A percentile compares a stretch with the other conserved stretches of the same genome.
Conservation (phyloP, 345 rosid species). For the Laguncularia racemosa region DNA sequence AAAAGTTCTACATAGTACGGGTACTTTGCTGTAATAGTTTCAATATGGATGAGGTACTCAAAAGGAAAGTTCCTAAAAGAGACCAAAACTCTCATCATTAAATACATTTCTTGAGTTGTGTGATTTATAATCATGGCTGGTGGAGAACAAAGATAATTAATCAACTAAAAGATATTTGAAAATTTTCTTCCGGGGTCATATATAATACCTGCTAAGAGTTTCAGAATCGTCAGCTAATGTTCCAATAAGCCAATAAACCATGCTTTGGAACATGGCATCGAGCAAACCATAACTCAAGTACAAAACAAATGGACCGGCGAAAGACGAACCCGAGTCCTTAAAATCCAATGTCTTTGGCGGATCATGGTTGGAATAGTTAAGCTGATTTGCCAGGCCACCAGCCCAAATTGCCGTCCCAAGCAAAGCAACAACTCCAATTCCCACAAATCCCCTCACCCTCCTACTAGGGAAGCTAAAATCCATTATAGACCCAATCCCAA, state of each 20-base stretch:
- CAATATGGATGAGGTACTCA: too few species aligned
- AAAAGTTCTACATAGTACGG: background rate
- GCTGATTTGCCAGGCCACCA: conserved; percentile 77
- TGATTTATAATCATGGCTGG: too few species aligned
- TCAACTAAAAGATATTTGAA: background rate
- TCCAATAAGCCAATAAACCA: conserved; percentile 95
- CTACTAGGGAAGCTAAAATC: conserved; percentile 75
- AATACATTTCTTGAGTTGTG: too few species aligned
- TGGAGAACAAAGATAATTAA: background rate
- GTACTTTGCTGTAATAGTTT: background rate
- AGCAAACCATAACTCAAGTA: conserved; percentile 77
- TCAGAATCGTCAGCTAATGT: conserved; percentile 80
- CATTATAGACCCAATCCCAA: conserved; percentile 56
- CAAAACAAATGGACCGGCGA: conserved; percentile 67
- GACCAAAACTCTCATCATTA: too few species aligned
- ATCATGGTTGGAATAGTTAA: conserved; percentile 25
- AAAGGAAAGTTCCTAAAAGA: too few species aligned
- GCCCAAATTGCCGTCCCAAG: conserved; percentile 72
- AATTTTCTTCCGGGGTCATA: too few species aligned
- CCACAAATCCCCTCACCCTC: conserved; percentile 62
- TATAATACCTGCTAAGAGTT: conserved; percentile 63
- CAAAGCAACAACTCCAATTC: conserved; percentile 50
- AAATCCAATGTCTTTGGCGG: conserved; percentile 52
- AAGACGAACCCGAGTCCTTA: conserved; percentile 48
- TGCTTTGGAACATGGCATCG: conserved; percentile 85